A percentile compares a stretch with the other conserved stretches of the same genome.
Evolutionary conservation across 2,329 filamentous ascomycete species (phyloP).

Genomic region (Fusarium mundagurra): DNA sequence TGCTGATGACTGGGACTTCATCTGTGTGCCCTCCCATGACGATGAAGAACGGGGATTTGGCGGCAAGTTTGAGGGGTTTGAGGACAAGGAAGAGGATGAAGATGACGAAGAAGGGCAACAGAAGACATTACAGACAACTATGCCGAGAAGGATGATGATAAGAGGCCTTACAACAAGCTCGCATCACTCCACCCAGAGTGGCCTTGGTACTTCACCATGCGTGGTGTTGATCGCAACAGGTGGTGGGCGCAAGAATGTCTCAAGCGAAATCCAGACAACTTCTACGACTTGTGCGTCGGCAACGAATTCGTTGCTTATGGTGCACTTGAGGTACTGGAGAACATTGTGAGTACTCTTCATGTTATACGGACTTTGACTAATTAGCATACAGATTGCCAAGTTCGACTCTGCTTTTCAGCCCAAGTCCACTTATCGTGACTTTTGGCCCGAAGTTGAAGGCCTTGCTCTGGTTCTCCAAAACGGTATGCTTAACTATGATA

Average conservation of each 20-base stretch:
- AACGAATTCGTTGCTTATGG: conserved; percentile 55
- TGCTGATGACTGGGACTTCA: conserved; percentile 33
- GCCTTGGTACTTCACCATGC: conserved; percentile 29
- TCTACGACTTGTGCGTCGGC: conserved; percentile 54
- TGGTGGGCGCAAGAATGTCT: conserved; percentile 37
- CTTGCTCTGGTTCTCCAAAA: too few species aligned
- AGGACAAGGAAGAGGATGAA: neutral
- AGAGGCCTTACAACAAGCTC: conserved; percentile 16
- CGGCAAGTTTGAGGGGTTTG: too few species aligned
- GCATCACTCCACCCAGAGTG: conserved; percentile 33
- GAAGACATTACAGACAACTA: too few species aligned
- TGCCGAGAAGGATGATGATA: neutral
- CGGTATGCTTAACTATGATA: too few species aligned
- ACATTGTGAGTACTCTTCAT: conserved; percentile 42
- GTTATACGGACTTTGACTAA: too few species aligned
- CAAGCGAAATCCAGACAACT: conserved; percentile 49
- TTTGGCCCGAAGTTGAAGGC: conserved; percentile 40
- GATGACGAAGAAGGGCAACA: neutral
- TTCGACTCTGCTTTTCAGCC: conserved; percentile 39
- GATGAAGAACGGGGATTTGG: too few species aligned
- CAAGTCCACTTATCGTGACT: conserved; percentile 20
- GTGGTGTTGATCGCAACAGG: conserved; percentile 8
- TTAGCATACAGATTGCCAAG: conserved; percentile 44
- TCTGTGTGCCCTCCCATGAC: conserved; percentile 13
- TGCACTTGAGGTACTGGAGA: conserved; percentile 54